phyloP scores from a whole-genome alignment of 1,139 yeast genomes.

The Chernovozyma sophiae-reginae region DNA sequence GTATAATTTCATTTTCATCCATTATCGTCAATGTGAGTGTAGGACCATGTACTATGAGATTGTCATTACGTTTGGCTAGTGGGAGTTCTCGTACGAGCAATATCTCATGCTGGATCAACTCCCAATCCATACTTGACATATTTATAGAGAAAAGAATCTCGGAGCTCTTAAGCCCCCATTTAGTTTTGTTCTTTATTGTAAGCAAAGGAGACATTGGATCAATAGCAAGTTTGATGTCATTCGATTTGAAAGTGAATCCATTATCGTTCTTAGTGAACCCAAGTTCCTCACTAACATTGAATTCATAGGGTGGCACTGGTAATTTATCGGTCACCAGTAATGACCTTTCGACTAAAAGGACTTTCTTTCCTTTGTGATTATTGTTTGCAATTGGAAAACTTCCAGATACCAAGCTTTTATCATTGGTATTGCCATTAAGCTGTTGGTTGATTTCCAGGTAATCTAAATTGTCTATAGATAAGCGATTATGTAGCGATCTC shows the following conservation, averaged over 20 bases:
- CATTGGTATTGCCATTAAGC: neutral
- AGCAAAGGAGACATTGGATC: slow-evolving; percentile 1
- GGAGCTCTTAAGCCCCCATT: slow-evolving; percentile 1
- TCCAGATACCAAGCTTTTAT: neutral
- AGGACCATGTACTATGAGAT: slow-evolving; percentile 2
- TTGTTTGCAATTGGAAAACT: neutral
- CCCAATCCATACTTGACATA: slow-evolving; percentile 3
- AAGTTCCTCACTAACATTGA: neutral
- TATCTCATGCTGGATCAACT: slow-evolving; percentile 2
- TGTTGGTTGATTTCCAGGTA: neutral
- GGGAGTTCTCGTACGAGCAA: slow-evolving; percentile 3
- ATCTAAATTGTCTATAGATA: slow-evolving; percentile 2
- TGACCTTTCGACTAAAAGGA: slow-evolving; percentile 1
- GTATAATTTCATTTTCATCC: neutral
- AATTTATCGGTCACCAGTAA: neutral
- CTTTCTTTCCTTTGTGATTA: too few species aligned
- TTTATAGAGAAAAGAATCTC: slow-evolving; percentile 5
- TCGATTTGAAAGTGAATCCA: neutral
- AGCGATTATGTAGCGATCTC: neutral
- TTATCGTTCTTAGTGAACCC: neutral
- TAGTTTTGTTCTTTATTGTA: slow-evolving; percentile 3
- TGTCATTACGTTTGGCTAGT: slow-evolving; percentile 2
- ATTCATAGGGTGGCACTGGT: neutral
- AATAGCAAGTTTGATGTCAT: slow-evolving; percentile 1
- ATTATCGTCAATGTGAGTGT: neutral